A percentile compares a stretch with the other conserved stretches of the same genome.
Conservation (phyloP, 2,329 filamentous ascomycete species). For the Fusarium verticillioides region DNA sequence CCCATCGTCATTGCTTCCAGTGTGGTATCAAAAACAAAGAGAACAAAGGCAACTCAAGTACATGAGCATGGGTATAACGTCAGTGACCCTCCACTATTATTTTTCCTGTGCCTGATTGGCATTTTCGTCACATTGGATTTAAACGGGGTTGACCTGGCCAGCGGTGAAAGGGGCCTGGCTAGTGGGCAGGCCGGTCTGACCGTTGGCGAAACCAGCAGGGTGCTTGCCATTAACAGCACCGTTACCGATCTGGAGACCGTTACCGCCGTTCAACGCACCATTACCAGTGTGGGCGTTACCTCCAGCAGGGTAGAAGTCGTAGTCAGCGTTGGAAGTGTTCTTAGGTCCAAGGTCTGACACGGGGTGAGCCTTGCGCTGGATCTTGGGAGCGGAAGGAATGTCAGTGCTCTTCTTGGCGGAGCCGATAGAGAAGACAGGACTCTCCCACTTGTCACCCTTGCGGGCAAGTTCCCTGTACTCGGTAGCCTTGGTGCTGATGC, state of each 20-base stretch:
- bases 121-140: slow-evolving; percentile 13
- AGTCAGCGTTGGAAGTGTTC: slow-evolving; percentile 16
- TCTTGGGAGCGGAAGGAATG: slow-evolving; percentile 70
- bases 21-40: slow-evolving; percentile 40
- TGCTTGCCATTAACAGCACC: slow-evolving; percentile 34
- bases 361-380: slow-evolving; percentile 58
- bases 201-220: slow-evolving; percentile 11
- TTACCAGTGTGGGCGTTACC: slow-evolving; percentile 25
- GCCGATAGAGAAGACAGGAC: slow-evolving; percentile 90
- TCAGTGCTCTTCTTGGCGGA: slow-evolving; percentile 76
- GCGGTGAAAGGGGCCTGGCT: slow-evolving; percentile 13
- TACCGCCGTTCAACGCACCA: slow-evolving; percentile 29
- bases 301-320: slow-evolving; percentile 29
- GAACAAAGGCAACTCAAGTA: slow-evolving; percentile 25
- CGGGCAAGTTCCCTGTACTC: slow-evolving; percentile 89
- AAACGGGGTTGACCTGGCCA: slow-evolving; percentile 36
- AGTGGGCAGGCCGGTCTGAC: not conserved
- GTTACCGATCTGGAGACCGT: slow-evolving; percentile 1
- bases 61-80: slow-evolving; percentile 43
- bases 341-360: slow-evolving; percentile 24
- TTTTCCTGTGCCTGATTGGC: not conserved
- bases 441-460: slow-evolving; percentile 95
- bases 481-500: slow-evolving; percentile 92
- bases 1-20: slow-evolving; percentile 32
- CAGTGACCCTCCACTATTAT: slow-evolving; percentile 18